A percentile compares a stretch with the other conserved stretches of the same genome.
These are phyloP conservation scores for Fusarium sacchari DNA, from an alignment of 2,329 filamentous ascomycete genomes.

Conservation along the genomic window DNA sequence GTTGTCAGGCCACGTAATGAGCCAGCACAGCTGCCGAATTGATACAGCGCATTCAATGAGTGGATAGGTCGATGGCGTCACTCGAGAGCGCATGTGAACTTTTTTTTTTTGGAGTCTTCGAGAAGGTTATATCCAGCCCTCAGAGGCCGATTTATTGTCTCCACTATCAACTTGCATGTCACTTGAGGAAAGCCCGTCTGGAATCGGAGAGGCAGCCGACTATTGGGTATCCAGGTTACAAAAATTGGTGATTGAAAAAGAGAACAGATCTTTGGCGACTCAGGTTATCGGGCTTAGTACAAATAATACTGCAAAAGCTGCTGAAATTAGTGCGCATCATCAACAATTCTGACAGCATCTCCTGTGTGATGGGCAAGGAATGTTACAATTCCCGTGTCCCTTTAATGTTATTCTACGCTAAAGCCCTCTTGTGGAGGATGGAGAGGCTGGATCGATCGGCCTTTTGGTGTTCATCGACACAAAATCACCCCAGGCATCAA, in stretches of 20 bases:
- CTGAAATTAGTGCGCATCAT: background rate
- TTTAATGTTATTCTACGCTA: background rate
- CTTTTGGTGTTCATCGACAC: conserved; percentile 11
- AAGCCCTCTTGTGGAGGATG: background rate
- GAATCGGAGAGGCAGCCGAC: background rate
- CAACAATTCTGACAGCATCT: background rate
- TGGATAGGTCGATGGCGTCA: background rate
- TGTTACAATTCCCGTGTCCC: background rate
- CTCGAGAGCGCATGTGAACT: background rate
- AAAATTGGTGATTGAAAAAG: background rate
- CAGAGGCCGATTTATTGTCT: background rate
- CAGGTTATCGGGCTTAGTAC: no score
- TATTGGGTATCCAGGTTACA: background rate
- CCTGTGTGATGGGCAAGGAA: background rate
- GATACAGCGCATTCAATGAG: background rate
- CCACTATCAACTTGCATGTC: background rate
- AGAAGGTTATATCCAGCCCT: background rate
- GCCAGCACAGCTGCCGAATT: background rate
- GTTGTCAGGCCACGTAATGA: background rate
- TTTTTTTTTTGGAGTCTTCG: background rate
- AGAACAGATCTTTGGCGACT: background rate
- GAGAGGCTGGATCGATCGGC: background rate
- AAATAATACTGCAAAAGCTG: no score
- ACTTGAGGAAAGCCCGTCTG: background rate
- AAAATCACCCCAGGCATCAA: background rate